phyloP scores from a whole-genome alignment of 176 grass and related monocot species.

The Dactylis glomerata region DNA sequence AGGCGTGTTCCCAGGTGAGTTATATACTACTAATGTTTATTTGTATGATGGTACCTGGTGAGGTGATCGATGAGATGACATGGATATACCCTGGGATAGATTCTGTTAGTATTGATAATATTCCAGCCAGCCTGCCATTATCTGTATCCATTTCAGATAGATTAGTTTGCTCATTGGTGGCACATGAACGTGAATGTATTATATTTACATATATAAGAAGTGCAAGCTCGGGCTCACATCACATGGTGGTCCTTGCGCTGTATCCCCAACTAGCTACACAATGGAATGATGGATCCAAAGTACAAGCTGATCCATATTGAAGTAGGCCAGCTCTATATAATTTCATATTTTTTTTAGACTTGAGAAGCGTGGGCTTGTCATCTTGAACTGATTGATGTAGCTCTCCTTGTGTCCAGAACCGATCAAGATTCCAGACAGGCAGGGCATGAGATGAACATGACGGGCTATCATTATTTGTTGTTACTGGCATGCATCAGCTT shows the following conservation, averaged over 20 bases:
- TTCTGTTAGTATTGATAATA: not conserved
- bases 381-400: not conserved
- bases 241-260: not conserved
- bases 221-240: not conserved
- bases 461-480: not conserved
- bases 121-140: not conserved
- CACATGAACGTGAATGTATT: not conserved
- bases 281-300: not conserved
- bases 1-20: not conserved
- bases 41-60: not conserved
- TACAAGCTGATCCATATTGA: not conserved
- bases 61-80: not conserved
- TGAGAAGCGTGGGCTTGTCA: conserved; percentile 3
- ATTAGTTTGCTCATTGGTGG: not conserved
- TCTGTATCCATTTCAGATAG: not conserved
- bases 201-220: not conserved
- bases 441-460: not conserved
- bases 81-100: not conserved
- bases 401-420: conserved; percentile 1
- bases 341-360: not conserved
- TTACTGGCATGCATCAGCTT: not conserved
- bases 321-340: not conserved
- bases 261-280: not conserved
- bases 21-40: not conserved
- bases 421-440: conserved; percentile 5